phyloP scores from a whole-genome alignment of 2,329 filamentous ascomycete genomes.

The Didymella keratinophila region DNA sequence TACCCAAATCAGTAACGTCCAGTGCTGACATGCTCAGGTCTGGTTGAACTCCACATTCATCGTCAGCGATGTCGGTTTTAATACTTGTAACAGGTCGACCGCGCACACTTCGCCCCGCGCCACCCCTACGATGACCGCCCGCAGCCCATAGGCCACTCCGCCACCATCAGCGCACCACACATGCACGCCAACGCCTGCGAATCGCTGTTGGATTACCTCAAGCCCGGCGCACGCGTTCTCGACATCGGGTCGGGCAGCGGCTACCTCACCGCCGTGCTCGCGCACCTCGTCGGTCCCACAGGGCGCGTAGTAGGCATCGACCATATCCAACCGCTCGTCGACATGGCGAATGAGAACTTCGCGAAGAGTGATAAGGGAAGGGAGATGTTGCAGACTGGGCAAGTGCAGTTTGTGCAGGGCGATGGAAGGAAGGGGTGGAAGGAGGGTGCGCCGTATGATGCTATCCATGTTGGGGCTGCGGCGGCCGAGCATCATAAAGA shows the following conservation, averaged over 20 bases:
- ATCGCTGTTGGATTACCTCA: slow-evolving; percentile 66
- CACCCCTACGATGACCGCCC: slow-evolving; percentile 77
- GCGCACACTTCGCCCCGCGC: slow-evolving; percentile 79
- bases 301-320: slow-evolving; percentile 59
- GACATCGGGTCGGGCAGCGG: slow-evolving; percentile 61
- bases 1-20: not conserved
- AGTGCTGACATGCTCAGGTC: slow-evolving; percentile 10
- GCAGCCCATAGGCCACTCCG: slow-evolving; percentile 70
- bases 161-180: slow-evolving; percentile 76
- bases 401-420: slow-evolving; percentile 74
- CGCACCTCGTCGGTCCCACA: slow-evolving; percentile 70
- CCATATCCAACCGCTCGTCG: slow-evolving; percentile 58
- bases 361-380: slow-evolving; percentile 55
- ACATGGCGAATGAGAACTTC: slow-evolving; percentile 53
- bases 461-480: slow-evolving; percentile 93
- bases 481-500: slow-evolving; percentile 75
- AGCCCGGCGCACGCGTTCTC: slow-evolving; percentile 59
- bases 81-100: slow-evolving; percentile 72
- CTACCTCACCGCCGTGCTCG: slow-evolving; percentile 89
- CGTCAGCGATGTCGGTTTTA: no score
- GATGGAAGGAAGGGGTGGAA: slow-evolving; percentile 64
- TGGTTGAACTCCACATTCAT: not conserved
- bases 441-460: slow-evolving; percentile 74
- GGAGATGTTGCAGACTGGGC: slow-evolving; percentile 68
- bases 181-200: slow-evolving; percentile 75